phyloP scores from a whole-genome alignment of 441 rosid species.

The Eutrema salsugineum region DNA sequence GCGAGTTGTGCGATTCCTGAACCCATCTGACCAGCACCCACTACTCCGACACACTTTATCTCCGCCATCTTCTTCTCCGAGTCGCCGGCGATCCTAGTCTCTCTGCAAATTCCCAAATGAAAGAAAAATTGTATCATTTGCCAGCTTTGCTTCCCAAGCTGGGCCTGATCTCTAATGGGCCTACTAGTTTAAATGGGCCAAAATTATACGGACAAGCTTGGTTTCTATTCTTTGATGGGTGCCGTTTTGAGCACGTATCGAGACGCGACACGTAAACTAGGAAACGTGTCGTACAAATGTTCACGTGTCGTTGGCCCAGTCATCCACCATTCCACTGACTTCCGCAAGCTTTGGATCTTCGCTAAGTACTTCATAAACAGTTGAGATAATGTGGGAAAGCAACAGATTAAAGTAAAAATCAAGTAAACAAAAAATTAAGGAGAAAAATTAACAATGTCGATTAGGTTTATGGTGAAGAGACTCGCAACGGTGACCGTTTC shows the following conservation, averaged over 20 bases:
- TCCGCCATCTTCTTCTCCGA: constrained; percentile 33
- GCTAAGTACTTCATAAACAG: constrained; percentile 18
- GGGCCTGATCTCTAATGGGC: not conserved
- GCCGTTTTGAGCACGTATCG: constrained; percentile 15
- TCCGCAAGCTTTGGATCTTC: constrained; percentile 29
- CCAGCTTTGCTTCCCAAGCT: not conserved
- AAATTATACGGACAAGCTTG: not conserved
- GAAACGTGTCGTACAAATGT: constrained; percentile 17
- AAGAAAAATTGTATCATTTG: not conserved
- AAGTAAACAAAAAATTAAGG: not conserved
- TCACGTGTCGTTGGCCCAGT: constrained; percentile 13
- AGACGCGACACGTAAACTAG: not conserved
- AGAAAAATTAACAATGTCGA: not conserved
- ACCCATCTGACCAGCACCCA: constrained; percentile 91
- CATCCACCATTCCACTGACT: not conserved
- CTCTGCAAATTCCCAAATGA: not conserved
- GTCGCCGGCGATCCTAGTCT: constrained; percentile 5
- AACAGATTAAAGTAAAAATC: not conserved
- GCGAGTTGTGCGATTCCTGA: constrained; percentile 91
- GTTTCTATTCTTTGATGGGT: not conserved
- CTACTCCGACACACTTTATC: constrained; percentile 53
- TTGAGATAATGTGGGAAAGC: constrained; percentile 1
- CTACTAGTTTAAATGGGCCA: not conserved
- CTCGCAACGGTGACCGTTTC: constrained; percentile 3
- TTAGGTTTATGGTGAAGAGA: constrained; percentile 15